Base-by-base conservation (phyloP, 495 filamentous ascomycete genomes). In the Elasticomyces elasticus region DNA sequence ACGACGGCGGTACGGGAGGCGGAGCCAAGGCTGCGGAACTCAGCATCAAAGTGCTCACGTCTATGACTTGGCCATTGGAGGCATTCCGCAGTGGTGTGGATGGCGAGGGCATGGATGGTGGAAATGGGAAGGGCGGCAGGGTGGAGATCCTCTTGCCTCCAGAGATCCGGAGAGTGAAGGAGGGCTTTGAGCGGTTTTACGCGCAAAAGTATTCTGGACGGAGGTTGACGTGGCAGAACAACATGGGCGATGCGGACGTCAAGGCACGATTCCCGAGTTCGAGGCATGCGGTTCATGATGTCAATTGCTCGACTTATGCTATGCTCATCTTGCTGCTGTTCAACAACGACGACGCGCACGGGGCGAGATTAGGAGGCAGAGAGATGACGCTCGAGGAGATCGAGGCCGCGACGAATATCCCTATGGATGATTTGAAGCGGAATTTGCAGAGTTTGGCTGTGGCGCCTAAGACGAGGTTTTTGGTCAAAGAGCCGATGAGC, bases 21-120 rank as follows among this genome's bases (percentile, higher is more conserved):
- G 5, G 85, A 87, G 69, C 75, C 22, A 84, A 79, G 62, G 79
- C 75, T 24, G 77, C 87, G 27, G 92, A 96, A 15, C 72, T 99
- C 23, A 78, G 76, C 38, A 82, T 95, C 69, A 85, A 82, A 54
- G 81, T 97, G 38, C 76, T 99, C 35, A 97, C 92, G 5, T 87
- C 79, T 56, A 96, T 91, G 49, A 89, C 88, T 66, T 99, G 92
- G 92, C 92, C 92, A 1, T 77, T 87, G 61, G 89, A 94, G 51
- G 73, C 84, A 30, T 90, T 95, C 83, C 79, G 82, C 13, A 72
- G 70, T 69, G 79, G 81, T 11, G 72, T 67, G 69, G 72, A 61
- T n/a, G 54, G 57, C 12, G 71, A 69, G 42, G 77, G 81, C 23
- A 81, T 78, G 0, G 68, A 73, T 1, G 71, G 71, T 23, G 66